Evolutionary conservation across 1,284 basidiomycete species (phyloP).

Genomic region (Malassezia caprae): DNA sequence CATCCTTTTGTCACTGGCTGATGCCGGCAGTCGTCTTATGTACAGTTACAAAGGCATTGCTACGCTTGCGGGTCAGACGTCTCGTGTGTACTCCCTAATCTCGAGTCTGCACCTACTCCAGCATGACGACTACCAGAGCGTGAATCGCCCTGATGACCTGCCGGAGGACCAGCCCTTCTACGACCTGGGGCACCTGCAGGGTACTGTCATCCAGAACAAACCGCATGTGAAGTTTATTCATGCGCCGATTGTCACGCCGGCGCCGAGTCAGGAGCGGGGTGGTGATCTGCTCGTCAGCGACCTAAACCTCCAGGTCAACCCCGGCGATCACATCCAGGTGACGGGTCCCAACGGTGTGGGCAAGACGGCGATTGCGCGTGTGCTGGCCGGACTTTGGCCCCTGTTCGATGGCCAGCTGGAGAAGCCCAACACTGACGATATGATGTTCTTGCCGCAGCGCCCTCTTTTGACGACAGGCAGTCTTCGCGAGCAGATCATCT

Average conservation of each 20-base stretch:
- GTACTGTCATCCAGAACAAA: constrained; percentile 28
- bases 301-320: constrained; percentile 61
- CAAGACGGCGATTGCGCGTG: constrained; percentile 82
- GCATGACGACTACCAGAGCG: constrained; percentile 38
- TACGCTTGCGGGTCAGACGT: constrained; percentile 82
- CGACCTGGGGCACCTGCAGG: constrained; percentile 49
- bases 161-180: constrained; percentile 35
- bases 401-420: constrained; percentile 50
- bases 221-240: constrained; percentile 28
- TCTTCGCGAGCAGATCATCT: constrained; percentile 68
- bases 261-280: constrained; percentile 53
- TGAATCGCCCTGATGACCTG: constrained; percentile 34
- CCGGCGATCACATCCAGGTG: constrained; percentile 83
- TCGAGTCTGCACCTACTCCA: constrained; percentile 62
- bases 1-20: constrained; percentile 78
- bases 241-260: constrained; percentile 68
- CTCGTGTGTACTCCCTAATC: constrained; percentile 75
- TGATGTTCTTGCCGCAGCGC: constrained; percentile 84
- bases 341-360: constrained; percentile 74
- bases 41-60: constrained; percentile 74
- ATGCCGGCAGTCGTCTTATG: constrained; percentile 86
- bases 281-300: constrained; percentile 62
- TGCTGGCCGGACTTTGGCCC: constrained; percentile 79
- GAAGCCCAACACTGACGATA: constrained; percentile 49
- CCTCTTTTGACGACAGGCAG: constrained; percentile 81